Evolutionary conservation across 306 rosid genomes (phyloP).

Genomic region (Trichosanthes truncata): DNA sequence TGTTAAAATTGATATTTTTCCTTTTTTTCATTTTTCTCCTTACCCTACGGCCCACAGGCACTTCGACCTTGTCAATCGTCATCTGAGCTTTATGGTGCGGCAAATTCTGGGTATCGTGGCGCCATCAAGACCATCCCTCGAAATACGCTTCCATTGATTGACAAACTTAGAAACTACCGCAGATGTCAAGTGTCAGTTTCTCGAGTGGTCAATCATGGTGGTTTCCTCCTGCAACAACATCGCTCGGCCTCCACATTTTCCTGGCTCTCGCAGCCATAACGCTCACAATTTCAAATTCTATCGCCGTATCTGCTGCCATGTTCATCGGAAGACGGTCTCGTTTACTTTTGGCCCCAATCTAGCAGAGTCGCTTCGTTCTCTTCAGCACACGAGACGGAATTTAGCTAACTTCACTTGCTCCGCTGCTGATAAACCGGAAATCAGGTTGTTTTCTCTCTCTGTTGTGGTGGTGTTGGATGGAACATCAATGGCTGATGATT

Average conservation of each 20-base stretch:
- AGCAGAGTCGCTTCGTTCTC: slow-evolving; percentile 4
- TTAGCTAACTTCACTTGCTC: slow-evolving; percentile 32
- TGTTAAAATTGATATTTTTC: too few species aligned
- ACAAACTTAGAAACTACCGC: background rate
- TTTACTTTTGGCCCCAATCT: slow-evolving; percentile 8
- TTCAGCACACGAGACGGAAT: slow-evolving; percentile 1
- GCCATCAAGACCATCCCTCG: slow-evolving; percentile 5
- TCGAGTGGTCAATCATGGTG: background rate
- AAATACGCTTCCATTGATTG: background rate
- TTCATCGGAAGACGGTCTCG: background rate
- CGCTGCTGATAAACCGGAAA: slow-evolving; percentile 70
- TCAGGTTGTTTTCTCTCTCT: slow-evolving; percentile 40
- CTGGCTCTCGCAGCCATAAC: background rate
- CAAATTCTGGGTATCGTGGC: slow-evolving; percentile 11
- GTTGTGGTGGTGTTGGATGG: background rate
- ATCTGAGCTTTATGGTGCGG: background rate
- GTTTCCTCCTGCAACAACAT: background rate
- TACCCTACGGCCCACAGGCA: background rate
- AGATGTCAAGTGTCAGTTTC: background rate
- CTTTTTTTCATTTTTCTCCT: background rate
- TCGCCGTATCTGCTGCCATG: background rate
- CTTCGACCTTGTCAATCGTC: background rate
- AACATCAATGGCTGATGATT: background rate
- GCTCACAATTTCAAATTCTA: background rate
- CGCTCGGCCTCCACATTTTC: background rate